Evolutionary conservation across 495 filamentous ascomycete species (phyloP), one percentile per base, ranked within the genome.

Genomic region (Acidomyces sp.): DNA sequence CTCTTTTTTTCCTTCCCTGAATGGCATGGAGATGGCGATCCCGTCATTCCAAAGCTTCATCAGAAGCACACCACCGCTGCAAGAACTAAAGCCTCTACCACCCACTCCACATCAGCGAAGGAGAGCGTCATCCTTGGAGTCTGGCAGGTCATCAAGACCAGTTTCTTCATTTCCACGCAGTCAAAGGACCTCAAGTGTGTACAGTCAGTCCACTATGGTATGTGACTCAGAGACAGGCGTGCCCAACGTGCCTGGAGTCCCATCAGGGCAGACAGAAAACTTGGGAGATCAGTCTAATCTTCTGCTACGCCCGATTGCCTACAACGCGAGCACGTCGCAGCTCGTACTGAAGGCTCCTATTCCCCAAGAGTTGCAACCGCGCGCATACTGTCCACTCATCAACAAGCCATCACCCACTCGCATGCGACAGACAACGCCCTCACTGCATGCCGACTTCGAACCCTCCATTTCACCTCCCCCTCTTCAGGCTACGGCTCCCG

Each of bases 31-130:
- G 37, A 13, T 45, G 29, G 26, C 34, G 0, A 31, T 46, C 23
- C 50, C 50, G 6, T 46, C 50, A 17, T 53, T 53, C 41, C 33
- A 45, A 19, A 34, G 17, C 13, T 53, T 53, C 45, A 22, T 53
- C 1, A 37, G 35, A 18, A 39, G 45, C 16, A 49, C 41, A 12
- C 48, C 43, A 17, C 35, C 44, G 13, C 31, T 35, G 3, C 33
- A 50, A 16, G 21, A 11, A 24, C 34, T 22, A 4, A 46, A 40
- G 19, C 44, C 49, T 1, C 42, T 55, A 2, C 44, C 49, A 23
- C 43, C 43, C 6, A 41, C 37, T 3, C 45, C 52, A 20, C n/a
- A 37, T 2, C 16, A 25, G 3, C 19, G 36, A 18, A 16, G 26
- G 20, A 39, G 39, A 9, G 17, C 26, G 0, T 33, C 43, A 2